Conservation (phyloP, 2,329 filamentous ascomycete species). For the Xylogone sp. region DNA sequence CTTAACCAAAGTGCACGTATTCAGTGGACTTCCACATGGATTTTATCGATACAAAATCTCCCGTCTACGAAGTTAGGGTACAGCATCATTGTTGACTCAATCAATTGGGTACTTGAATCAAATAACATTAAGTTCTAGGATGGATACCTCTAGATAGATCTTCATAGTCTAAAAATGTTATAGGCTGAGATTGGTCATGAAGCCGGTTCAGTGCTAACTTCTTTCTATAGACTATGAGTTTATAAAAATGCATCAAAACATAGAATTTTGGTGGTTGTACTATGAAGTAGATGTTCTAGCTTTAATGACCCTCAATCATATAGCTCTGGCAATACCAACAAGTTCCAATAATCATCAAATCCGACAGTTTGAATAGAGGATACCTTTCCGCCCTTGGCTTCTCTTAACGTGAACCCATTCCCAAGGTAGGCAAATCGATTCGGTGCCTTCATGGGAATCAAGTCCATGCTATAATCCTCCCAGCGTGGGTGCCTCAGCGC, state of each 20-base stretch:
- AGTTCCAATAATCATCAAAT: constrained; percentile 1
- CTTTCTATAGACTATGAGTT: not conserved
- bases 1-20: constrained; percentile 43
- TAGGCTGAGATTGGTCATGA: no score
- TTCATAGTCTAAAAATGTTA: no score
- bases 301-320: not conserved
- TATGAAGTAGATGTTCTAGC: no score
- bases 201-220: no score
- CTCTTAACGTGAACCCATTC: constrained; percentile 47
- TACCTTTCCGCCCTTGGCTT: constrained; percentile 20
- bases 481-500: constrained; percentile 43
- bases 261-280: not conserved
- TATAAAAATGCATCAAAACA: not conserved
- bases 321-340: constrained; percentile 1
- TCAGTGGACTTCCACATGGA: constrained; percentile 47
- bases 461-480: constrained; percentile 40
- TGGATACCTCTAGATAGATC: no score
- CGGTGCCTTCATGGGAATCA: constrained; percentile 43
- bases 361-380: not conserved
- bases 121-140: not conserved
- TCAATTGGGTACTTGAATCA: not conserved
- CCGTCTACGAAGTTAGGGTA: not conserved
- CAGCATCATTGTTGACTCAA: not conserved
- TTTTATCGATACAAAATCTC: not conserved
- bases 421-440: constrained; percentile 49